phyloP scores from a whole-genome alignment of 495 filamentous ascomycete genomes.

The Hyaloscypha variabilis region DNA sequence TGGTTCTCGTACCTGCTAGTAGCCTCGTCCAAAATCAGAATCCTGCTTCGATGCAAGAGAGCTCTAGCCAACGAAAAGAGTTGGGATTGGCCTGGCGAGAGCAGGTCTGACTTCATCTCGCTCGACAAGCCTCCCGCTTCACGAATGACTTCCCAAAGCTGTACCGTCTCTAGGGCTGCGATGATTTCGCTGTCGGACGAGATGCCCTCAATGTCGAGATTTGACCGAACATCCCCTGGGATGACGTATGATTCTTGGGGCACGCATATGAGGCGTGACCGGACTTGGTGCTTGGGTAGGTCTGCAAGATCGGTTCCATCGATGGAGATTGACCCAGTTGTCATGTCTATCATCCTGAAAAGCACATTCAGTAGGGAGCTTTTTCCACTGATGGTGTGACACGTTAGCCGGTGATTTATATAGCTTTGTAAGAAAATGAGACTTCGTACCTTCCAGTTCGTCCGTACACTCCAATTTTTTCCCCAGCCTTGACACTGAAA shows the following conservation, averaged over 20 bases:
- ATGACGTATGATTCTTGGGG: conserved; percentile 46
- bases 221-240: conserved; percentile 57
- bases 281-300: conserved; percentile 32
- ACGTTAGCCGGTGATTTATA: background rate
- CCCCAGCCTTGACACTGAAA: conserved; percentile 37
- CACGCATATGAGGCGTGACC: conserved; percentile 40
- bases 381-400: conserved; percentile 31
- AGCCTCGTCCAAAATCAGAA: conserved; percentile 94
- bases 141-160: conserved; percentile 1
- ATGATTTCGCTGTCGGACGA: conserved; percentile 41
- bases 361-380: conserved; percentile 36
- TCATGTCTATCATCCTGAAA: conserved; percentile 24
- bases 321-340: conserved; percentile 31
- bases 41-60: conserved; percentile 71
- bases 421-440: background rate
- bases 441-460: conserved; percentile 34
- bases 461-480: conserved; percentile 39
- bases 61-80: conserved; percentile 91
- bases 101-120: conserved; percentile 35
- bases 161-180: conserved; percentile 26
- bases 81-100: conserved; percentile 89
- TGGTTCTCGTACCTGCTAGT: no score
- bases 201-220: conserved; percentile 78
- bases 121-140: conserved; percentile 31
- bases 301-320: conserved; percentile 37